Evolutionary conservation across 192 early-diverging fungal species (phyloP).

Genomic region (Gigaspora rosea): DNA sequence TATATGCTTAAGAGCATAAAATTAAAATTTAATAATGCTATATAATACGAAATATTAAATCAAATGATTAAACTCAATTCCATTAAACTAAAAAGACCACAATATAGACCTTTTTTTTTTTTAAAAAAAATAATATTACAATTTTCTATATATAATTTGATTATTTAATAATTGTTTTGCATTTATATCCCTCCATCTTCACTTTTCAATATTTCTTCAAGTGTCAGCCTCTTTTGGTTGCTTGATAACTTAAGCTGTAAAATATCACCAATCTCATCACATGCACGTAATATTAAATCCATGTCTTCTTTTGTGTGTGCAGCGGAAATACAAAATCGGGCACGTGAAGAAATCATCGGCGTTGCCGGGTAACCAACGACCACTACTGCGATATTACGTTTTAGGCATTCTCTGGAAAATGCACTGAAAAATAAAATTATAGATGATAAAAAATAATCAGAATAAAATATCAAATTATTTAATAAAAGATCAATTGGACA

Average conservation of each 20-base stretch:
- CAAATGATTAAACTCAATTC: too few species aligned
- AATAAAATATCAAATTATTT: background rate
- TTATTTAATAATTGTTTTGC: background rate
- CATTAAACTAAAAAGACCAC: too few species aligned
- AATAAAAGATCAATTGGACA: background rate
- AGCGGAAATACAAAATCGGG: slow-evolving; percentile 92
- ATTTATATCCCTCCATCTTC: slow-evolving; percentile 4
- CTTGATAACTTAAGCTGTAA: slow-evolving; percentile 62
- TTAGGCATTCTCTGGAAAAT: slow-evolving; percentile 89
- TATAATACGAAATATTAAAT: too few species aligned
- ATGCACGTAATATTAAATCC: slow-evolving; percentile 68
- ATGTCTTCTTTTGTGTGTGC: slow-evolving; percentile 95
- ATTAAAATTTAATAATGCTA: too few species aligned
- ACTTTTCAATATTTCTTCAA: slow-evolving; percentile 29
- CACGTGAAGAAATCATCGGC: slow-evolving; percentile 92
- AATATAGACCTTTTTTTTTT: too few species aligned
- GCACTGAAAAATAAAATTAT: slow-evolving; percentile 48
- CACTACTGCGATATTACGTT: slow-evolving; percentile 89
- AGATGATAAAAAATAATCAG: background rate
- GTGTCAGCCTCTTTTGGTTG: background rate
- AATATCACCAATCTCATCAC: slow-evolving; percentile 74
- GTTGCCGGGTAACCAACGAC: slow-evolving; percentile 98
- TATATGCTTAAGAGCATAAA: too few species aligned
- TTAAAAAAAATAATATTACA: too few species aligned
- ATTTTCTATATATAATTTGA: too few species aligned